These are phyloP conservation scores for Curvularia verruculosa DNA, from an alignment of 2,329 filamentous ascomycete species.

Conservation along the genomic window DNA sequence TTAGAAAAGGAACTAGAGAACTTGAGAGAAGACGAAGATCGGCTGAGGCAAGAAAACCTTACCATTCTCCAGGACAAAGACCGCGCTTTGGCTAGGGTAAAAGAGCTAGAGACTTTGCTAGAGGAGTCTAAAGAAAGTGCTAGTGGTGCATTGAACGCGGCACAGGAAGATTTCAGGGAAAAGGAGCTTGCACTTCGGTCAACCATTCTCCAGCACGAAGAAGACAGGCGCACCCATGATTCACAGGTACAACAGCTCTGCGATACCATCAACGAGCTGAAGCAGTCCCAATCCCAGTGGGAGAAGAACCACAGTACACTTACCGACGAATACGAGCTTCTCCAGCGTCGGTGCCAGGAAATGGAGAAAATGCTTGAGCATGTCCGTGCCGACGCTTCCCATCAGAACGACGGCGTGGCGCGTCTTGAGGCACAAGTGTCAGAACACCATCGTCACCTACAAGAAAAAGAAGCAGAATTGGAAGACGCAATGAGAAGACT, in stretches of 20 bases:
- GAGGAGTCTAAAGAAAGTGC: slow-evolving; percentile 44
- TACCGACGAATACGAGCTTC: slow-evolving; percentile 36
- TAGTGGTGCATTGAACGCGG: slow-evolving; percentile 32
- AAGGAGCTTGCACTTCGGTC: slow-evolving; percentile 49
- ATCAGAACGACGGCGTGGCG: slow-evolving; percentile 31
- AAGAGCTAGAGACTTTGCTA: slow-evolving; percentile 47
- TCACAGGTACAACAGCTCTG: slow-evolving; percentile 17
- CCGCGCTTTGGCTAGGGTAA: slow-evolving; percentile 39
- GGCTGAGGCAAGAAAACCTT: slow-evolving; percentile 38
- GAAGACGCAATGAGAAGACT: slow-evolving; percentile 20
- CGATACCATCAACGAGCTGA: slow-evolving; percentile 11
- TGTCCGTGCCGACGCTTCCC: slow-evolving; percentile 19
- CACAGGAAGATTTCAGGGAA: slow-evolving; percentile 29
- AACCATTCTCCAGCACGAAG: slow-evolving; percentile 25
- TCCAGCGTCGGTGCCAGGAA: slow-evolving; percentile 36
- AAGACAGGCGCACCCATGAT: slow-evolving; percentile 17
- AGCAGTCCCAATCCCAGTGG: slow-evolving; percentile 15
- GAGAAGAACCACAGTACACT: slow-evolving; percentile 20
- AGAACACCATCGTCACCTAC: slow-evolving; percentile 28
- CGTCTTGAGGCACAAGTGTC: slow-evolving; percentile 26
- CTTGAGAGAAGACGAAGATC: slow-evolving; percentile 40
- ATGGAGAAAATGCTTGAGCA: slow-evolving; percentile 32
- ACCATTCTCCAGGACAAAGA: slow-evolving; percentile 44
- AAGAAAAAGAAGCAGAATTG: slow-evolving; percentile 26
- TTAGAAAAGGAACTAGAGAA: slow-evolving; percentile 49